These are phyloP conservation scores for Venturia aucupariae DNA, from an alignment of 2,329 filamentous ascomycete genomes.

Conservation along the genomic window DNA sequence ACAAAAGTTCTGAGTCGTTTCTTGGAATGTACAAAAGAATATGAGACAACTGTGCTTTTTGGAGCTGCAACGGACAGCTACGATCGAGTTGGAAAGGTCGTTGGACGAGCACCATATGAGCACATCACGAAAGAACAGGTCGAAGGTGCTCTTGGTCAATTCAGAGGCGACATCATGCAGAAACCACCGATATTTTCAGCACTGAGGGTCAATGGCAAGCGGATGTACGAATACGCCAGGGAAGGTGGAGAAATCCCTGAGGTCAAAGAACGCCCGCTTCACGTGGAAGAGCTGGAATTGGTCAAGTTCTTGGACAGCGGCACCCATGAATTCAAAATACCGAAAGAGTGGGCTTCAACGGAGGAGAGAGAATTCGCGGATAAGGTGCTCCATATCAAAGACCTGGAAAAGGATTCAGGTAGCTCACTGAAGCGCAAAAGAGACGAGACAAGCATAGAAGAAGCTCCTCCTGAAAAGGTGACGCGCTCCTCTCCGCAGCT, in stretches of 20 bases:
- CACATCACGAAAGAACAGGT: slow-evolving; percentile 74
- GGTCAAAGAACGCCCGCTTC: slow-evolving; percentile 71
- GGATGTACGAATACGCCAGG: slow-evolving; percentile 89
- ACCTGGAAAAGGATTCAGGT: slow-evolving; percentile 34
- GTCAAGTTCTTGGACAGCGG: slow-evolving; percentile 78
- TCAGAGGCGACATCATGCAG: slow-evolving; percentile 79
- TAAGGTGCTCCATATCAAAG: slow-evolving; percentile 40
- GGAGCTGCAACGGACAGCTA: slow-evolving; percentile 90
- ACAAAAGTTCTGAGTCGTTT: slow-evolving; percentile 77
- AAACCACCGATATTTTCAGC: slow-evolving; percentile 89
- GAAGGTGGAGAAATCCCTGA: slow-evolving; percentile 81
- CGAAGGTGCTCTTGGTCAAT: slow-evolving; percentile 63
- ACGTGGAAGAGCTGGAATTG: slow-evolving; percentile 68
- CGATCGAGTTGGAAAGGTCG: slow-evolving; percentile 74
- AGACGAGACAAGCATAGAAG: slow-evolving; percentile 16
- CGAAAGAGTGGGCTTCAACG: slow-evolving; percentile 64
- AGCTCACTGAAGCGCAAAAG: slow-evolving; percentile 37
- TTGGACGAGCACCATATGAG: slow-evolving; percentile 64
- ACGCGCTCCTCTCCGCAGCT: not conserved
- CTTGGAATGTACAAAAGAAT: slow-evolving; percentile 82
- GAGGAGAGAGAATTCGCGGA: slow-evolving; percentile 70
- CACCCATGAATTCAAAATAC: slow-evolving; percentile 70
- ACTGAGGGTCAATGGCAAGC: slow-evolving; percentile 86
- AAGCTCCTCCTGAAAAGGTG: slow-evolving; percentile 25
- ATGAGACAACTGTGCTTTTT: slow-evolving; percentile 83